Conservation (phyloP, 75 land plant species). For the Picea sitchensis region DNA sequence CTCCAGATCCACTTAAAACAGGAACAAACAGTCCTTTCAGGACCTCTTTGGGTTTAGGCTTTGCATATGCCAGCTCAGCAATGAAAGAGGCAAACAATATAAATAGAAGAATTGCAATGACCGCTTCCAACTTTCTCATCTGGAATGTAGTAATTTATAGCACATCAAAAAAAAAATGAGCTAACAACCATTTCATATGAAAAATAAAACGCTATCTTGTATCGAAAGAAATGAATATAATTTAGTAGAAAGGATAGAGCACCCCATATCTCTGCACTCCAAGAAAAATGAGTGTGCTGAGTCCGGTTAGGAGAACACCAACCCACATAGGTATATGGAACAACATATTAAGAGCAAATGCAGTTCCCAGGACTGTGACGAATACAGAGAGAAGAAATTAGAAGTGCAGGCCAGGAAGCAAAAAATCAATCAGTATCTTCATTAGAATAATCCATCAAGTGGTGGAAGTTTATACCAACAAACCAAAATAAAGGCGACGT, state of each 20-base stretch:
- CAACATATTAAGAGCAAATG: slow-evolving; percentile 79
- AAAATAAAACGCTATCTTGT: too few species aligned
- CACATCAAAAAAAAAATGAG: too few species aligned
- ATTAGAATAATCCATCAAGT: too few species aligned
- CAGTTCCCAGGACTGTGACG: slow-evolving; percentile 81
- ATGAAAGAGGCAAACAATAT: slow-evolving; percentile 56
- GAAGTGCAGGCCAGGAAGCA: too few species aligned
- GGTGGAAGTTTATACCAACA: too few species aligned
- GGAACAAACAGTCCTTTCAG: slow-evolving; percentile 65
- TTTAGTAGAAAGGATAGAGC: not conserved
- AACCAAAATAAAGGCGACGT: too few species aligned
- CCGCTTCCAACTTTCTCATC: slow-evolving; percentile 59
- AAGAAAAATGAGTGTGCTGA: slow-evolving; percentile 70
- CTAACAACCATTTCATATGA: too few species aligned
- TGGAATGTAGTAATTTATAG: not conserved
- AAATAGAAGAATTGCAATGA: slow-evolving; percentile 53
- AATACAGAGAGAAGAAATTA: not conserved
- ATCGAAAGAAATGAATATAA: too few species aligned
- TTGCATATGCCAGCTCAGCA: slow-evolving; percentile 58
- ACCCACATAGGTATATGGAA: slow-evolving; percentile 79
- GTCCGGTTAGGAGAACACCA: slow-evolving; percentile 81
- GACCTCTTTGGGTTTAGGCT: slow-evolving; percentile 50
- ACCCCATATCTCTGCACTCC: slow-evolving; percentile 81
- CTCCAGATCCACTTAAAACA: slow-evolving; percentile 39
- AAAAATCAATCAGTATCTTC: too few species aligned